phyloP scores from a whole-genome alignment of 305 asterid genomes.

The Fraxinus angustifolia region DNA sequence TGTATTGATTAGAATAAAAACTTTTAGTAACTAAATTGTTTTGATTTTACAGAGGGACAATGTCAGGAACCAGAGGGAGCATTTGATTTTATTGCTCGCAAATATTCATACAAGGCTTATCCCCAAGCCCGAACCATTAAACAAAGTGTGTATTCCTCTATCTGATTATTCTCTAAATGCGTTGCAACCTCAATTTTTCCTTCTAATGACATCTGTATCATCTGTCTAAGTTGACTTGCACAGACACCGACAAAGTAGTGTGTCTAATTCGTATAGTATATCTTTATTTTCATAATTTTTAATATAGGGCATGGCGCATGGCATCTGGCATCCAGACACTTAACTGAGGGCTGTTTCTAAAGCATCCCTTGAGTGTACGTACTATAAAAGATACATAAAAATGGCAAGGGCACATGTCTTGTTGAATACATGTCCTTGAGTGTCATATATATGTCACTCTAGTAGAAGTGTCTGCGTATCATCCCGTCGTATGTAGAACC shows the following conservation, averaged over 20 bases:
- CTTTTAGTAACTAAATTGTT: slow-evolving; percentile 18
- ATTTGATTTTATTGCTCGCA: slow-evolving; percentile 79
- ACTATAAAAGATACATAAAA: neutral
- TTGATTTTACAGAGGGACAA: slow-evolving; percentile 74
- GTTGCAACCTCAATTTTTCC: slow-evolving; percentile 6
- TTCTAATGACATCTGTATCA: slow-evolving; percentile 15
- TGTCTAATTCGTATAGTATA: neutral
- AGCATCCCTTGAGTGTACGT: neutral
- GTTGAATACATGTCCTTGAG: neutral
- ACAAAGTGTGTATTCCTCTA: slow-evolving; percentile 48
- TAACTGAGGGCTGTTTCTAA: neutral
- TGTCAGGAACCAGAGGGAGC: slow-evolving; percentile 95
- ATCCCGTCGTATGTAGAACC: neutral
- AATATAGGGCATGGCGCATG: neutral
- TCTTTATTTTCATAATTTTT: neutral
- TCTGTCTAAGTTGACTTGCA: neutral
- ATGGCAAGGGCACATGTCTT: neutral
- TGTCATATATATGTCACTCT: neutral
- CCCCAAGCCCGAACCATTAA: slow-evolving; percentile 87
- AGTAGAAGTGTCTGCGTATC: neutral
- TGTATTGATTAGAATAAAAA: slow-evolving; percentile 17
- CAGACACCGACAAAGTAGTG: neutral
- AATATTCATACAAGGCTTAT: slow-evolving; percentile 81
- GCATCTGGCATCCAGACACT: neutral
- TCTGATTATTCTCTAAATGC: slow-evolving; percentile 22